phyloP scores from a whole-genome alignment of 2,329 filamentous ascomycete species.

The Metarhizium humberi region DNA sequence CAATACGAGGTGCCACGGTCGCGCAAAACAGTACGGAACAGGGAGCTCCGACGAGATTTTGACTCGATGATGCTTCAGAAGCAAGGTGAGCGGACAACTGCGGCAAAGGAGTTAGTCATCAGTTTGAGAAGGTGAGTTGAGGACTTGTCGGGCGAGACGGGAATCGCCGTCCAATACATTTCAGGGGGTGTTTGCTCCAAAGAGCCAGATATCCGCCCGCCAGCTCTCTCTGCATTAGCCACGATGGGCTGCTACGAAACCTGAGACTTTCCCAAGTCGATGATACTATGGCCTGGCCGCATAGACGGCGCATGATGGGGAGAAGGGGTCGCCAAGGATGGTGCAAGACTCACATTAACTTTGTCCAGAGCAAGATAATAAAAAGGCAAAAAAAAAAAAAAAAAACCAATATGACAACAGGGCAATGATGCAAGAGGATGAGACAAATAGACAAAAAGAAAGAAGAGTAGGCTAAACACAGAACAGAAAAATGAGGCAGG shows the following conservation, averaged over 20 bases:
- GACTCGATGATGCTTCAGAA: not conserved
- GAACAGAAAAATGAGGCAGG: not conserved
- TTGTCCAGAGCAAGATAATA: conserved; percentile 13
- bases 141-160: not conserved
- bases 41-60: not conserved
- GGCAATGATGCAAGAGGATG: not conserved
- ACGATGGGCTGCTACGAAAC: not conserved
- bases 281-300: not conserved
- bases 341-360: conserved; percentile 26
- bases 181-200: not conserved
- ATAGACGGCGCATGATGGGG: no score
- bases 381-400: no score
- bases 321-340: conserved; percentile 1
- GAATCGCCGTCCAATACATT: not conserved
- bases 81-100: conserved; percentile 14
- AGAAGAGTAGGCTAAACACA: not conserved
- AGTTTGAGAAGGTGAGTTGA: not conserved
- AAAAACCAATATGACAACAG: not conserved
- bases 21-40: conserved; percentile 1
- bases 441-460: not conserved
- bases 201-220: not conserved
- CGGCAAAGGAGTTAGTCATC: conserved; percentile 6
- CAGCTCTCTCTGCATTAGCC: not conserved
- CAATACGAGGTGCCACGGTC: conserved; percentile 5
- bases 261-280: not conserved